Percentiles rank a stretch among this genome's conserved stretches.
Evolutionary conservation across 169 alveolate species (phyloP).

Genomic region (Amoebophrya sp.): DNA sequence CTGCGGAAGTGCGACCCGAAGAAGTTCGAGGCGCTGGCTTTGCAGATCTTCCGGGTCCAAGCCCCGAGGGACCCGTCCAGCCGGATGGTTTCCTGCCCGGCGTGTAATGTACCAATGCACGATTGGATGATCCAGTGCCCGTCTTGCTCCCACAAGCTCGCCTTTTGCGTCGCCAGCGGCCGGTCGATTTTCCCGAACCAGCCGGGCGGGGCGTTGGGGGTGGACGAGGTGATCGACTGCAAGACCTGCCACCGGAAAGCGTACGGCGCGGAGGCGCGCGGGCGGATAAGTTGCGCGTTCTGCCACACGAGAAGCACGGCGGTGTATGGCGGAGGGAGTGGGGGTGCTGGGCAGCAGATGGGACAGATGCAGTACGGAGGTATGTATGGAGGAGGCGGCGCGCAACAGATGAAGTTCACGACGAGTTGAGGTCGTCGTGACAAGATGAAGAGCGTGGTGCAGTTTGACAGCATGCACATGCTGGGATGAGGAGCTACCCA

Average conservation of each 20-base stretch:
- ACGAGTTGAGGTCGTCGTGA: no score
- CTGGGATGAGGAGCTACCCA: no score
- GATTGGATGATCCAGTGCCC: conserved; percentile 41
- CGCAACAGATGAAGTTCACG: no score
- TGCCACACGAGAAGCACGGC: background rate
- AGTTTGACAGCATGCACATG: no score
- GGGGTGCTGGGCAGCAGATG: no score
- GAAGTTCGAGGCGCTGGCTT: conserved; percentile 40
- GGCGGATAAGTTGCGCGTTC: background rate
- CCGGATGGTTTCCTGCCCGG: background rate
- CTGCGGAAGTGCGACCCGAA: conserved; percentile 7
- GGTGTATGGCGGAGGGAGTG: no score
- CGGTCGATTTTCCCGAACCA: conserved; percentile 38
- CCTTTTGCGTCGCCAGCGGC: conserved; percentile 46
- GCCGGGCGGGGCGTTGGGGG: background rate
- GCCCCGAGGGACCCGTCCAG: conserved; percentile 19
- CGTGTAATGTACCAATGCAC: conserved; percentile 28
- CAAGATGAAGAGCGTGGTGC: no score
- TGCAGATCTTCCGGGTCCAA: conserved; percentile 41
- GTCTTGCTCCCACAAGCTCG: conserved; percentile 41
- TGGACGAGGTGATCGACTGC: background rate
- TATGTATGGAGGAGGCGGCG: no score
- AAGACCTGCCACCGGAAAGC: background rate
- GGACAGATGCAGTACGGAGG: no score
- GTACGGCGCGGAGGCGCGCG: background rate